Percentiles rank a stretch among this genome's conserved stretches.
Conservation (phyloP, 805 yeast species). For the Candida arabinofermentans region DNA sequence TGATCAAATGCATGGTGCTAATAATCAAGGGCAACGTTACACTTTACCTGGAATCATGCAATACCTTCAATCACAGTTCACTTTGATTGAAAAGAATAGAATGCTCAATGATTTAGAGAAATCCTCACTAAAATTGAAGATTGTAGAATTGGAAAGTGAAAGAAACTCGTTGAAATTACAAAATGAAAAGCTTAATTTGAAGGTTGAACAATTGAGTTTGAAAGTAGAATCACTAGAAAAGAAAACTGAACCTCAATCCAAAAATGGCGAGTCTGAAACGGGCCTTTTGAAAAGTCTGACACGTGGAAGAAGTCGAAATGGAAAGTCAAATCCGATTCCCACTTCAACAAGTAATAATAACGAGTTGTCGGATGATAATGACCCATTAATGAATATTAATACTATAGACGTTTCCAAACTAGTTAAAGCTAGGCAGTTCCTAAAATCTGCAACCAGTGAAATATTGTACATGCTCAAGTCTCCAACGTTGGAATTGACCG, state of each 20-base stretch:
- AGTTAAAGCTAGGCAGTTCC: slow-evolving; percentile 30
- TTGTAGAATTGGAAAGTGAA: slow-evolving; percentile 50
- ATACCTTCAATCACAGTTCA: slow-evolving; percentile 55
- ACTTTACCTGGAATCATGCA: slow-evolving; percentile 59
- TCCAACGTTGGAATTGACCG: slow-evolving; percentile 30
- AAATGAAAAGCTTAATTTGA: slow-evolving; percentile 38
- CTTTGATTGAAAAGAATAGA: slow-evolving; percentile 40
- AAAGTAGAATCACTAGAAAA: slow-evolving; percentile 14
- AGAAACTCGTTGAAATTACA: slow-evolving; percentile 39
- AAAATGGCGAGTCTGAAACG: background rate
- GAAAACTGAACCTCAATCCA: background rate
- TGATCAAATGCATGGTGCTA: background rate
- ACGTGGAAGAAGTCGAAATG: slow-evolving; percentile 11
- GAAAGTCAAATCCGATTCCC: background rate
- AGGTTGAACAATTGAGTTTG: slow-evolving; percentile 36
- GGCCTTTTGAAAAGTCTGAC: slow-evolving; percentile 8
- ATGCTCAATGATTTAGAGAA: slow-evolving; percentile 51
- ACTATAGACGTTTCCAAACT: slow-evolving; percentile 27
- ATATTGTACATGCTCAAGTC: slow-evolving; percentile 33
- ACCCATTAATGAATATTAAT: slow-evolving; percentile 14
- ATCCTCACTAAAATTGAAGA: slow-evolving; percentile 45
- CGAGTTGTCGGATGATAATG: slow-evolving; percentile 5
- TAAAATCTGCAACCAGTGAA: slow-evolving; percentile 34
- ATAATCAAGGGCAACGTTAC: slow-evolving; percentile 21
- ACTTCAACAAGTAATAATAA: background rate